These are phyloP conservation scores for Phytophthora sojae DNA, from an alignment of 352 stramenopile species.

Conservation along the genomic window DNA sequence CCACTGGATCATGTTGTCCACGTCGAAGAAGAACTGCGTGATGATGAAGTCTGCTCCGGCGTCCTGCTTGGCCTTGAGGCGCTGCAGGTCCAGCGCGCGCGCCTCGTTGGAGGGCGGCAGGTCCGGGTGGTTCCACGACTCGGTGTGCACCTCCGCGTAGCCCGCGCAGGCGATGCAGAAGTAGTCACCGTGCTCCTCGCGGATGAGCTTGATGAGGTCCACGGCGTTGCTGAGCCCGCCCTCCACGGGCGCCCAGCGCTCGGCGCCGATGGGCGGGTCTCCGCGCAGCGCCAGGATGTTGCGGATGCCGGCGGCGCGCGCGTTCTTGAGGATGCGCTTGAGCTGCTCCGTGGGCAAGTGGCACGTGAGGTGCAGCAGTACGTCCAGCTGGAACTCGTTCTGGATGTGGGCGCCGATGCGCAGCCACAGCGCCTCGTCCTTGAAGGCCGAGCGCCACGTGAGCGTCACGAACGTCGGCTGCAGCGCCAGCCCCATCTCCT, in stretches of 20 bases:
- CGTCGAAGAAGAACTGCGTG: slow-evolving; percentile 99
- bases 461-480: slow-evolving; percentile 90
- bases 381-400: slow-evolving; percentile 86
- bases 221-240: slow-evolving; percentile 94
- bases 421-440: slow-evolving; percentile 90
- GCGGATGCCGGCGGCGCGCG: slow-evolving; percentile 89
- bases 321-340: slow-evolving; percentile 71
- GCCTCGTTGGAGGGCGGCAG: slow-evolving; percentile 81
- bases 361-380: slow-evolving; percentile 85
- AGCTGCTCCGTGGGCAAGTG: slow-evolving; percentile 75
- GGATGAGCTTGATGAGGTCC: slow-evolving; percentile 97
- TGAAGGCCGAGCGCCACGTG: slow-evolving; percentile 91
- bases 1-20: slow-evolving; percentile 96
- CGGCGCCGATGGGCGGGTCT: slow-evolving; percentile 94
- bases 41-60: slow-evolving; percentile 99
- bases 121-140: slow-evolving; percentile 88
- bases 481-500: slow-evolving; percentile 87
- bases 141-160: slow-evolving; percentile 95
- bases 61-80: slow-evolving; percentile 98
- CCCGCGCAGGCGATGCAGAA: slow-evolving; percentile 98
- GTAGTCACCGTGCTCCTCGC: slow-evolving; percentile 95
- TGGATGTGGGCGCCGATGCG: slow-evolving; percentile 90
- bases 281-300: slow-evolving; percentile 99
- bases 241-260: slow-evolving; percentile 84
- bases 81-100: slow-evolving; percentile 93